phyloP scores from a whole-genome alignment of 2,329 filamentous ascomycete species.

The Fusarium robinianum region DNA sequence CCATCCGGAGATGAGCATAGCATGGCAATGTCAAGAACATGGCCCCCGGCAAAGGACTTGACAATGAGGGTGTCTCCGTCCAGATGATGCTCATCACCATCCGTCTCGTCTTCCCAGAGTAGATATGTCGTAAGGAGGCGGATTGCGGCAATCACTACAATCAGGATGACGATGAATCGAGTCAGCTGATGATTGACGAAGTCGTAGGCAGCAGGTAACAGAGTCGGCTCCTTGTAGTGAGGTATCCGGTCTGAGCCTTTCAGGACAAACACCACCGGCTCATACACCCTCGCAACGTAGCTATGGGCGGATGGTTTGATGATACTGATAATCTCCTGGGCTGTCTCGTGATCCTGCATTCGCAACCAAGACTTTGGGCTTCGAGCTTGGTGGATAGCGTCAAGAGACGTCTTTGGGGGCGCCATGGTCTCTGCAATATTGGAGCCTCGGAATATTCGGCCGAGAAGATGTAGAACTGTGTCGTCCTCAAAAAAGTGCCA shows the following conservation, averaged over 20 bases:
- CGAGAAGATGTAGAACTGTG: constrained; percentile 43
- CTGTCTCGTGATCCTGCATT: constrained; percentile 78
- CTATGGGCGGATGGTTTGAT: constrained; percentile 73
- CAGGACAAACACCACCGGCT: constrained; percentile 74
- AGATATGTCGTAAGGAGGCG: constrained; percentile 75
- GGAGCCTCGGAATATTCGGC: constrained; percentile 30
- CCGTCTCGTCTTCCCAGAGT: constrained; percentile 65
- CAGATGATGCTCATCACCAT: constrained; percentile 51
- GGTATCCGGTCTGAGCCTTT: constrained; percentile 69
- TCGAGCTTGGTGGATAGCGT: constrained; percentile 72
- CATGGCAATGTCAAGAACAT: constrained; percentile 70
- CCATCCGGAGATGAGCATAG: constrained; percentile 66
- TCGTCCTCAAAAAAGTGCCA: constrained; percentile 75
- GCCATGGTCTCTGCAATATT: constrained; percentile 29
- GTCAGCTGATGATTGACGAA: constrained; percentile 64
- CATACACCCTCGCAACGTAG: constrained; percentile 74
- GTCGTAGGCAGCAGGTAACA: constrained; percentile 59
- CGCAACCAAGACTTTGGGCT: constrained; percentile 78
- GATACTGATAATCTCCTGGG: constrained; percentile 74
- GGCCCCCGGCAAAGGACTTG: constrained; percentile 64
- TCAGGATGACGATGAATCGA: constrained; percentile 64
- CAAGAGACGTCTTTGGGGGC: constrained; percentile 46
- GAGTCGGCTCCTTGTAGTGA: constrained; percentile 45
- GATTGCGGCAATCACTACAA: constrained; percentile 67
- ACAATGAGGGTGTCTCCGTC: constrained; percentile 59